Evolutionary conservation across 106 monocot species (phyloP).

Genomic region (Acorus gramineus): DNA sequence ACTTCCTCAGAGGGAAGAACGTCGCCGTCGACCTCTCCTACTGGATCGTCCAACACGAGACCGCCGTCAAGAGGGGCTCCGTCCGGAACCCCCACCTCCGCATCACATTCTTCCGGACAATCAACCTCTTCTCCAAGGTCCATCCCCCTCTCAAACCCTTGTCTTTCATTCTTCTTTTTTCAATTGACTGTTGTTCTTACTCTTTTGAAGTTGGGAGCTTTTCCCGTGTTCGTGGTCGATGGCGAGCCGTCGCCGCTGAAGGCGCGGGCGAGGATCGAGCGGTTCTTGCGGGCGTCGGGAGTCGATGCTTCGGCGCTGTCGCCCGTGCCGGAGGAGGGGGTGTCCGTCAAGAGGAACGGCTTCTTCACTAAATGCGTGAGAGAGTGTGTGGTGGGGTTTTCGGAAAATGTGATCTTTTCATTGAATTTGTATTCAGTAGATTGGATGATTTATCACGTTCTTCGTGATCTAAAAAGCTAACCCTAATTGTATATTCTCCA

Average conservation of each 20-base stretch:
- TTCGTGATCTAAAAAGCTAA: no score
- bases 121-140: conserved; percentile 89
- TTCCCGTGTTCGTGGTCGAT: conserved; percentile 89
- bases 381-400: conserved; percentile 68
- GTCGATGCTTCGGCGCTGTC: conserved; percentile 30
- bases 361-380: conserved; percentile 45
- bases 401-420: neutral
- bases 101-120: conserved; percentile 83
- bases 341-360: conserved; percentile 32
- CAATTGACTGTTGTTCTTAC: neutral
- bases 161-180: neutral
- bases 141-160: neutral
- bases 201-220: conserved; percentile 67
- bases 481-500: no score
- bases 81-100: conserved; percentile 69
- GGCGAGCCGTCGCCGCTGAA: conserved; percentile 81
- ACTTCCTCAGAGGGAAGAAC: conserved; percentile 81
- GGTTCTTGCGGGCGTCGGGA: conserved; percentile 66
- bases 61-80: conserved; percentile 20
- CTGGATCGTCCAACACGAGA: conserved; percentile 89
- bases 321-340: conserved; percentile 9
- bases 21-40: conserved; percentile 97
- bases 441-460: no score
- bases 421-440: neutral
- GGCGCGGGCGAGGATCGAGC: conserved; percentile 59